Conservation (phyloP, 441 rosid species). For the Arabidopsis hybrid region DNA sequence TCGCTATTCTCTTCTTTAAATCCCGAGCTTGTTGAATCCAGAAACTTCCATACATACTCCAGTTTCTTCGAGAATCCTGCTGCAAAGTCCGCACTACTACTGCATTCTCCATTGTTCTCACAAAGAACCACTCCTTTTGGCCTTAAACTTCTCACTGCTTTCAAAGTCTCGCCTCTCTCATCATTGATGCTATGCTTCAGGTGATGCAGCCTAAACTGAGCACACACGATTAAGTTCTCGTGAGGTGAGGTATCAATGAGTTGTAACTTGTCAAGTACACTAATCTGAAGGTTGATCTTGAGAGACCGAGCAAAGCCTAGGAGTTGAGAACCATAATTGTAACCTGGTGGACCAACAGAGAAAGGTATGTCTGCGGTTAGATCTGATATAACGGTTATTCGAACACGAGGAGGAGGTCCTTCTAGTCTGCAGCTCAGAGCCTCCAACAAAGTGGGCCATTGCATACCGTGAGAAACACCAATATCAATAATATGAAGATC, state of each 20-base stretch:
- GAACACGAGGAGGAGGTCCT: conserved; percentile 75
- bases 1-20: conserved; percentile 77
- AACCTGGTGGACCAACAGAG: conserved; percentile 74
- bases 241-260: conserved; percentile 51
- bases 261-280: conserved; percentile 55
- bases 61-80: conserved; percentile 65
- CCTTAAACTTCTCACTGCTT: conserved; percentile 49
- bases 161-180: conserved; percentile 57
- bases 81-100: conserved; percentile 67
- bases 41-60: conserved; percentile 81
- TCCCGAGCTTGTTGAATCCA: conserved; percentile 81
- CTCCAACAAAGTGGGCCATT: conserved; percentile 92
- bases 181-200: conserved; percentile 60
- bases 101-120: conserved; percentile 69
- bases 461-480: conserved; percentile 93
- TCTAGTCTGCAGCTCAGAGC: conserved; percentile 68
- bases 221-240: conserved; percentile 68
- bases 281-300: conserved; percentile 72
- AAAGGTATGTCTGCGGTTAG: conserved; percentile 60
- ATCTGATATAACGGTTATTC: conserved; percentile 65
- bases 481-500: conserved; percentile 81
- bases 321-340: conserved; percentile 62
- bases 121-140: conserved; percentile 77
- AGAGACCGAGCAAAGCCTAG: conserved; percentile 71
- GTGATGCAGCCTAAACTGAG: conserved; percentile 81